Evolutionary conservation across 2,329 filamentous ascomycete genomes (phyloP), one percentile per base, ranked within the genome.

Genomic region (Eutypa lata): DNA sequence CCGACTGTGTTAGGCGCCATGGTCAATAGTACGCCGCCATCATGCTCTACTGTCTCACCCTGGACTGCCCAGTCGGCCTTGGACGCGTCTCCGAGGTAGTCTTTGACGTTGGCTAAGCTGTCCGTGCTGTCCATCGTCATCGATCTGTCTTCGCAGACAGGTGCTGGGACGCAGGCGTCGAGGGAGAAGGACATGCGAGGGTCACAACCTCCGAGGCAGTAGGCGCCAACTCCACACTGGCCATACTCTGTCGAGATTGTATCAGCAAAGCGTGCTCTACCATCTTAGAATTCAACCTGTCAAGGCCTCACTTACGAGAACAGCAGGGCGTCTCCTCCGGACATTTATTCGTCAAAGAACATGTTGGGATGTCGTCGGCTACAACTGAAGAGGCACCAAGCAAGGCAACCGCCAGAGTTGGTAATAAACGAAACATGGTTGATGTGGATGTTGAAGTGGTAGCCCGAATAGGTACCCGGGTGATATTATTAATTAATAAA

Each of bases 171-270:
- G 72, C 94, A 99, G 2, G 93, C 86, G 61, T 95, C 85, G 62
- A 97, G 80, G 13, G 83, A 83, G 76, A 86, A 89, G 47, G 93
- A 97, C 74, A 87, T 87, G 67, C 86, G 82, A 31, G 91, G 90
- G 69, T 97, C 93, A 76, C 94, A 99, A 58, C 94, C 94, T 64
- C 94, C 94, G 19, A 99, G 83, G 68, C 94, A 99, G 81, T 89
- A 97, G 52, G 92, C 94, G 65, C 94, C 94, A 52, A 91, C 85
- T 75, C 93, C 94, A 67, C 94, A 97, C 72, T 93, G 80, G 64
- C 90, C 90, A 73, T 97, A 97, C 73, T 94, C 91, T 96, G 65
- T n/a, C 48, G 62, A 42, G 51, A 50, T 45, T 46, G 51, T 43
- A 47, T 53, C 37, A 51, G 48, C 31, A 43, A 26, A 47, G n/a